These are phyloP conservation scores for Thamnidium elegans DNA, from an alignment of 192 early-diverging fungal genomes.

Conservation along the genomic window DNA sequence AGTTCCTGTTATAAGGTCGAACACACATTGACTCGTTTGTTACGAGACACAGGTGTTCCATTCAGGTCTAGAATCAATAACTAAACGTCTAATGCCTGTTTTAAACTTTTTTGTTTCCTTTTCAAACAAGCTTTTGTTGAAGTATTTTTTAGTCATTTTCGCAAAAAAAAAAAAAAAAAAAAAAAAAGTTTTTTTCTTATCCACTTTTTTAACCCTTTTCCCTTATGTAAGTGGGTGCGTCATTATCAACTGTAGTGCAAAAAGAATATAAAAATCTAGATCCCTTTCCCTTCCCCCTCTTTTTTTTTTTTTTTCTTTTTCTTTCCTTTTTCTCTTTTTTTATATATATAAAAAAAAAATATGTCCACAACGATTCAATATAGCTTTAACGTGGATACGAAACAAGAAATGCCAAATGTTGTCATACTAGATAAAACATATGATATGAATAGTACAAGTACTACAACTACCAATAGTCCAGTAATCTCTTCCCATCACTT, in stretches of 20 bases:
- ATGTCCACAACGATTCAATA: neutral
- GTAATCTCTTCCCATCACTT: constrained; percentile 6
- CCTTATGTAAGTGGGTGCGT: neutral
- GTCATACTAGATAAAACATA: constrained; percentile 3
- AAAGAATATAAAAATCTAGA: neutral
- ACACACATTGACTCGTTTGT: constrained; percentile 15
- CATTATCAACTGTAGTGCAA: neutral
- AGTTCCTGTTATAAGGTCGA: constrained; percentile 56
- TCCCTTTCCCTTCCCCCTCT: neutral
- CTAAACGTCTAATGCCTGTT: constrained; percentile 19
- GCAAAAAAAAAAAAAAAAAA: too few relatives aligned
- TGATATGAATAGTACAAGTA: constrained; percentile 1
- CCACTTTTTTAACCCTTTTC: too few relatives aligned
- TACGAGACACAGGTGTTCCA: constrained; percentile 58
- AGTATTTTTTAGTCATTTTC: too few relatives aligned
- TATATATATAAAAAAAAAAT: neutral
- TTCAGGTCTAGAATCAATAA: constrained; percentile 71
- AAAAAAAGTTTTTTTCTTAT: too few relatives aligned
- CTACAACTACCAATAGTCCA: constrained; percentile 14
- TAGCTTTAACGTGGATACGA: constrained; percentile 2
- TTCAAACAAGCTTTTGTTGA: constrained; percentile 4
- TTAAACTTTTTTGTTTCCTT: neutral
- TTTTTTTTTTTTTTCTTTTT: neutral
- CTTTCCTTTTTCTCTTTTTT: neutral
- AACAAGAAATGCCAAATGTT: neutral